Conservation (phyloP, 2,329 filamentous ascomycete species). For the Aspergillus pseudotamarii region DNA sequence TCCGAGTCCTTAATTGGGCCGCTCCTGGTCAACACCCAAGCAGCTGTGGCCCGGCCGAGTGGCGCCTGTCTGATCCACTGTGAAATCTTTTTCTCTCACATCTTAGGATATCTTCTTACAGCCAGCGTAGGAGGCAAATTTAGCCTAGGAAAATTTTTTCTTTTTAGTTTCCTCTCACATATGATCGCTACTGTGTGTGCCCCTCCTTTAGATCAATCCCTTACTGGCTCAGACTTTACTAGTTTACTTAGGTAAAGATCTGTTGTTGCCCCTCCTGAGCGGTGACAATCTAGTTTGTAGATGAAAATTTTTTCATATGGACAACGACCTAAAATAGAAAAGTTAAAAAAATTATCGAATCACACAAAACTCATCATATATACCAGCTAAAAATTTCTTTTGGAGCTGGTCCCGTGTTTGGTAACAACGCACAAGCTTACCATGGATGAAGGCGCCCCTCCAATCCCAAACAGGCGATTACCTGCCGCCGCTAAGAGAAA, state of each 20-base stretch:
- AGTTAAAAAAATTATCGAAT: not conserved
- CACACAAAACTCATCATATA: no score
- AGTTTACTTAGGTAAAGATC: not conserved
- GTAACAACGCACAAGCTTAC: slow-evolving; percentile 17
- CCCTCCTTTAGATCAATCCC: slow-evolving; percentile 4
- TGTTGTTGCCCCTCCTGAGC: not conserved
- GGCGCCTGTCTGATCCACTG: slow-evolving; percentile 23
- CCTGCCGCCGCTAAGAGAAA: slow-evolving; percentile 17
- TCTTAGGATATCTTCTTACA: no score
- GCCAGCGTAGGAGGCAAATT: no score
- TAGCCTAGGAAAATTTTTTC: not conserved
- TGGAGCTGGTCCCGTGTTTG: slow-evolving; percentile 2
- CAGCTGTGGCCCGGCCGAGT: slow-evolving; percentile 24
- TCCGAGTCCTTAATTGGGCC: slow-evolving; percentile 34
- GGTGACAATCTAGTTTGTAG: not conserved
- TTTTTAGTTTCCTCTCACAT: not conserved
- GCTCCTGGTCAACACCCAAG: slow-evolving; percentile 5
- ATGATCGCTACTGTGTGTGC: slow-evolving; percentile 2
- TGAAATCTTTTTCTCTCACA: not conserved
- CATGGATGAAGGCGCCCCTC: slow-evolving; percentile 7
- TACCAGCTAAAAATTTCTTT: not conserved
- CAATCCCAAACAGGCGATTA: slow-evolving; percentile 19
- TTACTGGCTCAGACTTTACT: not conserved
- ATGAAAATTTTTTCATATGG: slow-evolving; percentile 3
- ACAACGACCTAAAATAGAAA: slow-evolving; percentile 3